These are phyloP conservation scores for Alternaria triticimaculans DNA, from an alignment of 2,329 filamentous ascomycete species.

Conservation along the genomic window DNA sequence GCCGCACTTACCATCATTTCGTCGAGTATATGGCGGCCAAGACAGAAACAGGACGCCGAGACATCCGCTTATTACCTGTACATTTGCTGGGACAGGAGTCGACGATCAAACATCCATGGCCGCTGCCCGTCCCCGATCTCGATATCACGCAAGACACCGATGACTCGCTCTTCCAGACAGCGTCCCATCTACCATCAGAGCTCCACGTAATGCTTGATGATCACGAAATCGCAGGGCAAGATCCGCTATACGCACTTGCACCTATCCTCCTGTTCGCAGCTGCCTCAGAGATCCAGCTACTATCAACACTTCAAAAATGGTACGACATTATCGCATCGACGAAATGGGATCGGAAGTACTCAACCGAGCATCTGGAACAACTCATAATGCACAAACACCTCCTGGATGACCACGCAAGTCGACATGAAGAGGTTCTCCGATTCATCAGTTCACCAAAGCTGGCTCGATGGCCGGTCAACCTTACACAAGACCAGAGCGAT, in stretches of 20 bases:
- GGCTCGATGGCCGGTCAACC: background rate
- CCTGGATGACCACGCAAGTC: background rate
- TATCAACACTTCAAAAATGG: background rate
- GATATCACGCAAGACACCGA: background rate
- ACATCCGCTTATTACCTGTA: background rate
- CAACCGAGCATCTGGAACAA: background rate
- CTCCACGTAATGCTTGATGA: background rate
- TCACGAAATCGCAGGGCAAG: background rate
- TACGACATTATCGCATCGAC: background rate
- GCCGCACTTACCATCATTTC: background rate
- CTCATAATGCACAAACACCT: background rate
- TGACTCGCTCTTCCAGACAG: background rate
- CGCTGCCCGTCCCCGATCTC: background rate
- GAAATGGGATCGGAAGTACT: background rate
- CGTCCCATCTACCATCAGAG: background rate
- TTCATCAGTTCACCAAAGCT: background rate
- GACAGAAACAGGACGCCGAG: background rate
- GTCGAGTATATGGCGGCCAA: background rate
- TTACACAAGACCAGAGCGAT: background rate
- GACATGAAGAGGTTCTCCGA: background rate
- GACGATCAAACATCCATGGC: background rate
- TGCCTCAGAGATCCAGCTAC: background rate
- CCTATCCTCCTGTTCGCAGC: background rate
- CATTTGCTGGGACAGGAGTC: background rate
- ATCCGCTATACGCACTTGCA: background rate